phyloP scores from a whole-genome alignment of 352 stramenopile genomes.

The Chrysophaeum taylorii region DNA sequence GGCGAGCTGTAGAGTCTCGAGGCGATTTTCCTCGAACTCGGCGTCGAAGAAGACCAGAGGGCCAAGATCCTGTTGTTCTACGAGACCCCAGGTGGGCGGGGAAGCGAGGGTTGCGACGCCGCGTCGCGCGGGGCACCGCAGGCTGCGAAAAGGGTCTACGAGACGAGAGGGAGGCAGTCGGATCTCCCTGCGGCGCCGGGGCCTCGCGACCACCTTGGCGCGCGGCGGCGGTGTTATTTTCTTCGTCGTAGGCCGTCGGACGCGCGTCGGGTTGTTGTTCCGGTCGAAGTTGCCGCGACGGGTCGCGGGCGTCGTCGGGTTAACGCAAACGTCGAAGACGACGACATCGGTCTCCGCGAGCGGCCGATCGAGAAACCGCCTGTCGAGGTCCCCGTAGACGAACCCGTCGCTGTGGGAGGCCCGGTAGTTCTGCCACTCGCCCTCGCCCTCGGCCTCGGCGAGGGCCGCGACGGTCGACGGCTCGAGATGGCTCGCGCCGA shows the following conservation, averaged over 20 bases:
- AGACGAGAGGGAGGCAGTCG: too few species aligned
- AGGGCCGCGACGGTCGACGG: slow-evolving; percentile 28
- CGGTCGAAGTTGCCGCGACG: slow-evolving; percentile 40
- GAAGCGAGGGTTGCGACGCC: too few species aligned
- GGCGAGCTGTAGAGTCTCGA: too few species aligned
- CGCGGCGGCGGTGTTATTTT: too few species aligned
- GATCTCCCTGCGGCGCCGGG: too few species aligned
- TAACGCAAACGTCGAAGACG: slow-evolving; percentile 36
- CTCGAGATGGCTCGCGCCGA: slow-evolving; percentile 27
- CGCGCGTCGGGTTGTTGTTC: slow-evolving; percentile 44
- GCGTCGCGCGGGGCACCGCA: too few species aligned
- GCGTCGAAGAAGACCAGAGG: too few species aligned
- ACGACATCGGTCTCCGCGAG: slow-evolving; percentile 30
- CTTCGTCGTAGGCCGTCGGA: slow-evolving; percentile 11
- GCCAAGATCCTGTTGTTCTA: too few species aligned
- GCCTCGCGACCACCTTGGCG: too few species aligned
- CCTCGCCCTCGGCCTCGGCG: slow-evolving; percentile 20
- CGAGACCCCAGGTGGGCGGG: too few species aligned
- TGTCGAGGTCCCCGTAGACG: slow-evolving; percentile 47
- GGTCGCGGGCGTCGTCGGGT: slow-evolving; percentile 41
- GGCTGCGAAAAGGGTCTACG: too few species aligned
- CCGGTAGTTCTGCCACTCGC: slow-evolving; percentile 40
- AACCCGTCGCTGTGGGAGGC: slow-evolving; percentile 38
- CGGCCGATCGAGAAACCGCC: slow-evolving; percentile 35
- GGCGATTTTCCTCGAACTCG: too few species aligned